phyloP scores from a whole-genome alignment of 805 yeast genomes.

The Clavispora santaluciae region DNA sequence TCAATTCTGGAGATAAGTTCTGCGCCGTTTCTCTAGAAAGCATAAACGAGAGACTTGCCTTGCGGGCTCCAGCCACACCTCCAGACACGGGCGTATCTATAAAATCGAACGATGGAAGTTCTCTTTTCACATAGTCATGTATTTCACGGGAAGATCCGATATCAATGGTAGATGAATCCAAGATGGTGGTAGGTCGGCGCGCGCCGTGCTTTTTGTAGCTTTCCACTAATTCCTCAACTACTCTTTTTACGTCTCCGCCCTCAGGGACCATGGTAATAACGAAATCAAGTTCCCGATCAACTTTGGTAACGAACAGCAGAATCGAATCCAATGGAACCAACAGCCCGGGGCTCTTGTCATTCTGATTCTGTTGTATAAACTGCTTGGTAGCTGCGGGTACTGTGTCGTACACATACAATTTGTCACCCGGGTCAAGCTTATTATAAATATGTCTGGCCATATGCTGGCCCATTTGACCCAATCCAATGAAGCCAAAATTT shows the following conservation, averaged over 20 bases:
- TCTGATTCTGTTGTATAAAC: constrained; percentile 18
- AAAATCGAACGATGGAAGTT: constrained; percentile 37
- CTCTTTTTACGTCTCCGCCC: constrained; percentile 43
- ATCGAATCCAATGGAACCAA: constrained; percentile 19
- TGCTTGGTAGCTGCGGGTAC: constrained; percentile 22
- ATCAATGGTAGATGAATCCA: constrained; percentile 52
- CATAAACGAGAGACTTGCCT: constrained; percentile 50
- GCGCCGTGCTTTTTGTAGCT: constrained; percentile 18
- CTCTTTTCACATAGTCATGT: constrained; percentile 28
- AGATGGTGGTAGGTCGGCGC: constrained; percentile 23
- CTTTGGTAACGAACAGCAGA: constrained; percentile 24
- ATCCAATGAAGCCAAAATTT: constrained; percentile 49
- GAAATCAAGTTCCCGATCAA: constrained; percentile 32
- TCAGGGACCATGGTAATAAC: constrained; percentile 53
- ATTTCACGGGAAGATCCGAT: constrained; percentile 42
- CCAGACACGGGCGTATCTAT: constrained; percentile 56
- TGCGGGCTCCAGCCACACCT: constrained; percentile 50
- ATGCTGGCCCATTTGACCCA: constrained; percentile 54
- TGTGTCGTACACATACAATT: constrained; percentile 42
- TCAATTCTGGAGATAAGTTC: constrained; percentile 28
- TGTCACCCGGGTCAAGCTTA: constrained; percentile 33
- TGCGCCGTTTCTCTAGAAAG: constrained; percentile 34
- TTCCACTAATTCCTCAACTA: constrained; percentile 35
- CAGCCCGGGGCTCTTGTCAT: background rate
- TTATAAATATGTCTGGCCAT: constrained; percentile 49